A percentile compares a stretch with the other conserved stretches of the same genome.
Evolutionary conservation across 495 filamentous ascomycete species (phyloP).

Genomic region (Staphylotrichum tortipilum): DNA sequence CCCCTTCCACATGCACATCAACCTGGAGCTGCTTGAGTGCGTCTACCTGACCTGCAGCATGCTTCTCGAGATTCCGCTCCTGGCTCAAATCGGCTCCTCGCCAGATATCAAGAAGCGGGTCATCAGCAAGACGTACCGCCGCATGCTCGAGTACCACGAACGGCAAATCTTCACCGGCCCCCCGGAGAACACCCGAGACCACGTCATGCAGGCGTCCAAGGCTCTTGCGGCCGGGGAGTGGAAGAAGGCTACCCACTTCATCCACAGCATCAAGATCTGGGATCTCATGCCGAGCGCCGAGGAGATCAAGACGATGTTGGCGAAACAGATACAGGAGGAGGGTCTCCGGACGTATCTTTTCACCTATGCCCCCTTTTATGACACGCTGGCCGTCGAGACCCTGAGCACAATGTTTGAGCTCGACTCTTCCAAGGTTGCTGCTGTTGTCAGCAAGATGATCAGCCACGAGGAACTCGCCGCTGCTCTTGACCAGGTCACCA

Average conservation of each 20-base stretch:
- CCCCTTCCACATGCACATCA: slow-evolving; percentile 99
- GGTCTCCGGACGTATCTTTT: slow-evolving; percentile 97
- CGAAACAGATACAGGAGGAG: slow-evolving; percentile 96
- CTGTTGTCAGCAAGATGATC: slow-evolving; percentile 99
- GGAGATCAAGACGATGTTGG: slow-evolving; percentile 92
- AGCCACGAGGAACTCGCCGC: slow-evolving; percentile 96
- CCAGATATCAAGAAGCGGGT: slow-evolving; percentile 95
- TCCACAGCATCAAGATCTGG: slow-evolving; percentile 98
- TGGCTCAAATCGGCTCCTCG: slow-evolving; percentile 91
- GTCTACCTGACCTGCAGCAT: slow-evolving; percentile 98
- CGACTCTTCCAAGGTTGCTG: slow-evolving; percentile 74
- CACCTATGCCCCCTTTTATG: slow-evolving; percentile 98
- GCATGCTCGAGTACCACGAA: slow-evolving; percentile 99
- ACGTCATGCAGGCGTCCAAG: slow-evolving; percentile 97
- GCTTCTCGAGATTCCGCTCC: slow-evolving; percentile 94
- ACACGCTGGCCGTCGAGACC: slow-evolving; percentile 79
- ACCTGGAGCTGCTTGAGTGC: slow-evolving; percentile 94
- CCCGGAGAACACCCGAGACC: slow-evolving; percentile 95
- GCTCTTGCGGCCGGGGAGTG: slow-evolving; percentile 93
- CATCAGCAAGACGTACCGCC: slow-evolving; percentile 98
- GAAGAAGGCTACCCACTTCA: slow-evolving; percentile 89
- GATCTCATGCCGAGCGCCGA: slow-evolving; percentile 85
- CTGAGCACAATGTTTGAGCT: slow-evolving; percentile 95
- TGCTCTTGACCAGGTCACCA: slow-evolving; percentile 94
- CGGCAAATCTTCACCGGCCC: slow-evolving; percentile 97